Evolutionary conservation across 2,329 filamentous ascomycete genomes (phyloP).

Genomic region (Sclerotinia borealis): DNA sequence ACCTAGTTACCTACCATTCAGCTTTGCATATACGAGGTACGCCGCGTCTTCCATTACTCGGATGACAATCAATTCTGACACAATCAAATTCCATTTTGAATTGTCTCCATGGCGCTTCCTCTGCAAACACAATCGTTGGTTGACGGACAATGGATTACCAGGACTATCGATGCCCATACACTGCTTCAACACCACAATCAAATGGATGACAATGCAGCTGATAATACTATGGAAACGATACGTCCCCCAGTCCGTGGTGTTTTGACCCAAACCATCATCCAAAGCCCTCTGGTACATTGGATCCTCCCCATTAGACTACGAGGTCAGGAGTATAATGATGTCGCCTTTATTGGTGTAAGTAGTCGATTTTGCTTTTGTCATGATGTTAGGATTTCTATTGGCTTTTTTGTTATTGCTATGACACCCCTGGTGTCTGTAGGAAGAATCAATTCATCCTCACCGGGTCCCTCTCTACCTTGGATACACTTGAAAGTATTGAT

Average conservation of each 20-base stretch:
- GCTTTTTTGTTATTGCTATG: background rate
- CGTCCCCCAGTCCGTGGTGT: constrained; percentile 58
- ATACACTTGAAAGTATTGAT: background rate
- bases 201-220: constrained; percentile 31
- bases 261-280: constrained; percentile 70
- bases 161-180: constrained; percentile 37
- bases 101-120: constrained; percentile 26
- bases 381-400: background rate
- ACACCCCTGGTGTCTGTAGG: background rate
- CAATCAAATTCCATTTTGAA: background rate
- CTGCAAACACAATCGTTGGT: constrained; percentile 28
- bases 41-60: background rate
- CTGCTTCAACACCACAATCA: constrained; percentile 35
- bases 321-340: constrained; percentile 64
- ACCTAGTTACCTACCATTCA: background rate
- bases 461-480: background rate
- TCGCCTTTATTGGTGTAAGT: constrained; percentile 77
- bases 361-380: constrained; percentile 13
- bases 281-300: constrained; percentile 68
- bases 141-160: constrained; percentile 33
- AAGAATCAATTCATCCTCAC: background rate
- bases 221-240: constrained; percentile 28
- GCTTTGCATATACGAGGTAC: constrained; percentile 3
- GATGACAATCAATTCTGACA: background rate
- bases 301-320: constrained; percentile 77